These are phyloP conservation scores for Podospora australis DNA, from an alignment of 495 filamentous ascomycete genomes.

Conservation along the genomic window DNA sequence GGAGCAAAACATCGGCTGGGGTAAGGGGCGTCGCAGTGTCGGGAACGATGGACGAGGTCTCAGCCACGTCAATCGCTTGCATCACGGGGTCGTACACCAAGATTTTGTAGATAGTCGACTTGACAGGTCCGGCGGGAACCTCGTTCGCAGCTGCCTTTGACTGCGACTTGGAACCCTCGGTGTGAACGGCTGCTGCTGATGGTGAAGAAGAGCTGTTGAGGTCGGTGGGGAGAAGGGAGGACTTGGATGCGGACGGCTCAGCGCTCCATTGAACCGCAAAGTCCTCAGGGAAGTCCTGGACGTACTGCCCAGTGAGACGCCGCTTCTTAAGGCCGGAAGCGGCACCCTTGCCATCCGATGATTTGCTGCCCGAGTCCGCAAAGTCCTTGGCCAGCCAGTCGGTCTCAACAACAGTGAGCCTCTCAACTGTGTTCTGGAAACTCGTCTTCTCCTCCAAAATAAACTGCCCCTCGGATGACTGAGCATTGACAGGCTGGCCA, in stretches of 20 bases:
- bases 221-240: slow-evolving; percentile 15
- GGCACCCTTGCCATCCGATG: background rate
- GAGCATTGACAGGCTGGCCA: too few relatives aligned
- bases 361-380: slow-evolving; percentile 2
- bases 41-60: slow-evolving; percentile 53
- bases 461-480: too few relatives aligned
- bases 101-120: slow-evolving; percentile 57
- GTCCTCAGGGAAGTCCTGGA: slow-evolving; percentile 42
- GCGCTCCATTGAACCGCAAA: slow-evolving; percentile 32
- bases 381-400: slow-evolving; percentile 19
- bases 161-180: background rate
- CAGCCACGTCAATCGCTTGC: slow-evolving; percentile 52
- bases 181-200: background rate
- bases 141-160: background rate
- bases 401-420: too few relatives aligned
- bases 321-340: background rate
- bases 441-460: slow-evolving; percentile 12
- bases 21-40: slow-evolving; percentile 39
- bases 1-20: slow-evolving; percentile 57
- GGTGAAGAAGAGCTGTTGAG: slow-evolving; percentile 8
- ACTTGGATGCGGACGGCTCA: slow-evolving; percentile 5
- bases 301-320: slow-evolving; percentile 36
- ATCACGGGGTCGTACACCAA: slow-evolving; percentile 66
- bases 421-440: slow-evolving; percentile 18
- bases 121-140: background rate